A percentile compares a stretch with the other conserved stretches of the same genome.
phyloP scores from a whole-genome alignment of 2,329 filamentous ascomycete genomes.

The Penicillium sp. region DNA sequence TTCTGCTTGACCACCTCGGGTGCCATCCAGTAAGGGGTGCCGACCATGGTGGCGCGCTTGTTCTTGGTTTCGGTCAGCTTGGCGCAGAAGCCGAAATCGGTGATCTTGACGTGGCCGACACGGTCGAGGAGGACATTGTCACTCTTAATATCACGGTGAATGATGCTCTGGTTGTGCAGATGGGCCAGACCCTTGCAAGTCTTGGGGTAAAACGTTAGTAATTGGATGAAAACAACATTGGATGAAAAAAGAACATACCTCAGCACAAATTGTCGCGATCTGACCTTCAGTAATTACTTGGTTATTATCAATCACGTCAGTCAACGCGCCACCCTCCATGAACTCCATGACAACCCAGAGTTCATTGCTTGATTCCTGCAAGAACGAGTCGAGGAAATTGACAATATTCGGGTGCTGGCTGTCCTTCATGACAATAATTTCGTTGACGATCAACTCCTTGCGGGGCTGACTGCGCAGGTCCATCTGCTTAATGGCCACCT shows the following conservation, averaged over 20 bases:
- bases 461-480: conserved; percentile 92
- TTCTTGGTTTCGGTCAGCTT: conserved; percentile 94
- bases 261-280: conserved; percentile 90
- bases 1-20: conserved; percentile 99
- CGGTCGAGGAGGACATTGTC: conserved; percentile 94
- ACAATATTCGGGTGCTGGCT: conserved; percentile 97
- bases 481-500: conserved; percentile 99
- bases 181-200: conserved; percentile 93
- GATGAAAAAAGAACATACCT: conserved; percentile 53
- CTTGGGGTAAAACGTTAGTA: conserved; percentile 42
- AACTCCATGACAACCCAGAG: conserved; percentile 99
- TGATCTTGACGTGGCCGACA: conserved; percentile 94
- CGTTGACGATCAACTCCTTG: conserved; percentile 97
- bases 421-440: conserved; percentile 99
- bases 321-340: conserved; percentile 96
- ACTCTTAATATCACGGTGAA: conserved; percentile 98
- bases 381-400: conserved; percentile 93
- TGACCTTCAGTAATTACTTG: conserved; percentile 87
- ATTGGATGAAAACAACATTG: neutral
- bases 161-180: conserved; percentile 90
- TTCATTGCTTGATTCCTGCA: conserved; percentile 87
- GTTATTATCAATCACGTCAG: conserved; percentile 98
- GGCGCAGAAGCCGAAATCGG: conserved; percentile 97
- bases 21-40: conserved; percentile 99
- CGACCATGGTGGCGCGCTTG: conserved; percentile 98